A percentile compares a stretch with the other conserved stretches of the same genome.
These are phyloP conservation scores for Rhodotorula paludigena DNA, from an alignment of 768 basidiomycete species.

Conservation along the genomic window DNA sequence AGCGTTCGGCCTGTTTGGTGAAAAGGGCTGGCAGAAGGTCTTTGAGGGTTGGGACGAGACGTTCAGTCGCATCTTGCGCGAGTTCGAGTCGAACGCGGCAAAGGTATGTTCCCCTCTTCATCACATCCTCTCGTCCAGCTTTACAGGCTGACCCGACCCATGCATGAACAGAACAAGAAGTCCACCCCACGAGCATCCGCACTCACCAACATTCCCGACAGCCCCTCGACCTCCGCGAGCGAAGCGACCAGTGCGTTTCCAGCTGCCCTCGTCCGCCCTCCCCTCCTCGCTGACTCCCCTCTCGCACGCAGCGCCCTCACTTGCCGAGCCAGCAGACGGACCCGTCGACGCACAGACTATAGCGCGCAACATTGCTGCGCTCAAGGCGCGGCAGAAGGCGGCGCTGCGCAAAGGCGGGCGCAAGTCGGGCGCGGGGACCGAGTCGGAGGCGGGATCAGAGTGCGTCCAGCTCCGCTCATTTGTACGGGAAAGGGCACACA, in stretches of 20 bases:
- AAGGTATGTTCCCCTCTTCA: constrained; percentile 17
- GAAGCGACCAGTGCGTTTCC: constrained; percentile 11
- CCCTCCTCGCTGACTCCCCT: no score
- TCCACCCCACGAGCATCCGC: background rate
- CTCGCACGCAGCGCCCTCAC: constrained; percentile 1
- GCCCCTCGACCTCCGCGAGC: constrained; percentile 11
- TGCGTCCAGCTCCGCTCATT: no score
- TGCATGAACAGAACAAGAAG: background rate
- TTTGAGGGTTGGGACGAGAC: constrained; percentile 69
- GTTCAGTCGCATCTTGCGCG: constrained; percentile 69
- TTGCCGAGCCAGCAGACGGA: background rate
- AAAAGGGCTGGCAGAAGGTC: constrained; percentile 4
- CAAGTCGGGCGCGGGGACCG: constrained; percentile 22
- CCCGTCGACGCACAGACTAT: constrained; percentile 75
- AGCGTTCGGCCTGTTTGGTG: constrained; percentile 2
- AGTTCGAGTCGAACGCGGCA: constrained; percentile 69
- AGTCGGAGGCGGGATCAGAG: constrained; percentile 35
- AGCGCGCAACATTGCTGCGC: constrained; percentile 79
- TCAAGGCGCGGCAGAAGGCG: constrained; percentile 71
- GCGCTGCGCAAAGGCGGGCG: constrained; percentile 50
- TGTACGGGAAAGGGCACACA: no score
- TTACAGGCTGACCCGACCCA: no score
- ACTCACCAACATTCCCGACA: no score
- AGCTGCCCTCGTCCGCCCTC: no score
- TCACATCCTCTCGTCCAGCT: no score